Evolutionary conservation across 768 basidiomycete genomes (phyloP).

Genomic region (Epithele typhae): DNA sequence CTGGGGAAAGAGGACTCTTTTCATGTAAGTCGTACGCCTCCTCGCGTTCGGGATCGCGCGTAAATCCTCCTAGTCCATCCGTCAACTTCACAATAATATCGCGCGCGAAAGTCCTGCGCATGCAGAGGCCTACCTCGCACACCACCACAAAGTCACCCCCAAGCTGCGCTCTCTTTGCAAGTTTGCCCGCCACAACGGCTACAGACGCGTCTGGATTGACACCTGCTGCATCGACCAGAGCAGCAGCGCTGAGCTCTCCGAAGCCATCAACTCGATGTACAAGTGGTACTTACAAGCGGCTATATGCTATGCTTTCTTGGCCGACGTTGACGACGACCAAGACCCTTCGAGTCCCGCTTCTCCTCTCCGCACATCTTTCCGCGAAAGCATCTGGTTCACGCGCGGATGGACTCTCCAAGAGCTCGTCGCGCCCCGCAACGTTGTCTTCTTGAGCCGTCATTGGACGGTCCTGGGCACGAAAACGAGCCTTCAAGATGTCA

Average conservation of each 20-base stretch:
- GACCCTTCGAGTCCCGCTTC: neutral
- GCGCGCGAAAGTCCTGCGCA: no score
- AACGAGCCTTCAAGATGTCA: neutral
- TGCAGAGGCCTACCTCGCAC: no score
- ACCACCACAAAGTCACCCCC: no score
- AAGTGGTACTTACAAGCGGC: slow-evolving; percentile 2
- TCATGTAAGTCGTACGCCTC: no score
- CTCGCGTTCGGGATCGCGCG: no score
- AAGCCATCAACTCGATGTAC: slow-evolving; percentile 6
- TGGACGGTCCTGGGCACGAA: neutral
- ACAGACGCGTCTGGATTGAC: slow-evolving; percentile 1
- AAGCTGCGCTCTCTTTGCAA: no score
- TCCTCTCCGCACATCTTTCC: neutral
- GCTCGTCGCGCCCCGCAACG: neutral
- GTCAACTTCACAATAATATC: no score
- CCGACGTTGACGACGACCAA: slow-evolving; percentile 2
- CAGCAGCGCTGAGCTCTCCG: slow-evolving; percentile 9
- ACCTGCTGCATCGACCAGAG: slow-evolving; percentile 9
- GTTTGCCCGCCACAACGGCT: no score
- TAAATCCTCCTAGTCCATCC: no score
- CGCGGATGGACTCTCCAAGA: neutral
- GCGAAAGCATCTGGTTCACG: slow-evolving; percentile 4
- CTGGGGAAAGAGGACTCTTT: no score
- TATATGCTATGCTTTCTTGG: slow-evolving; percentile 3
- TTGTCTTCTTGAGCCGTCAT: neutral